Evolutionary conservation across 768 basidiomycete species (phyloP), one percentile per base, ranked within the genome.

Genomic region (Russula dissimulans): DNA sequence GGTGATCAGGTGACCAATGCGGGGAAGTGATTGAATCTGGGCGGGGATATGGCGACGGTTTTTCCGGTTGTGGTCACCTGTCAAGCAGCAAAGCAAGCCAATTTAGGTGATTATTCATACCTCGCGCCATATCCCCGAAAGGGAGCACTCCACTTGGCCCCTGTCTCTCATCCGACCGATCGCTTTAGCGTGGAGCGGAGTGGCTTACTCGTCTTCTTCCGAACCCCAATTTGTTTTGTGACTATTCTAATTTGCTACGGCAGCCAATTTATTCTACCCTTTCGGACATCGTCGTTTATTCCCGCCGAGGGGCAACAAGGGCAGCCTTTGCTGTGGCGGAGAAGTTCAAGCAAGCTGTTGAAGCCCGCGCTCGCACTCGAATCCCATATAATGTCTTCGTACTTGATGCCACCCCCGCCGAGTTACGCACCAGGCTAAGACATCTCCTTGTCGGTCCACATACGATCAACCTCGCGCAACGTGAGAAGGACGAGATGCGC

Each of bases 251-350:
- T 34, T 32, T 41, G 12, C 4, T 15, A 31, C n/a, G 34, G 48
- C 50, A 91, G 90, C 83, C 89, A 46, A 87, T 94, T 59, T 91
- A 90, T 66, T 85, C 87, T 1, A 87, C 90, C 7, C 76, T 95
- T n/a, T 91, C 90, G 47, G 93, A 95, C 67, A 84, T 95, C 41
- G 85, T 94, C 63, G 75, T 95, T 31, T 95, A 94, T 72, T 91
- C 89, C 14, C 89, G 89, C 8, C 79, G 68, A 38, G 89, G 90
- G 11, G 69, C 73, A 39, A 76, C 77, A 0, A 76, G 79, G 26
- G 68, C 76, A n/a, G 81, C 86, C 0, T 67, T 83, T 45, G 73
- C 78, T 26, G 77, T 89, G 38, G 89, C 89, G 0, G 77, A 82
- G 54, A 77, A 83, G 38, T 87, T 91, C 68, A 79, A 78, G 63